Percentiles rank a stretch among this genome's conserved stretches.
phyloP scores from a whole-genome alignment of 148 eudicot genomes.

The Rhododendron molle region DNA sequence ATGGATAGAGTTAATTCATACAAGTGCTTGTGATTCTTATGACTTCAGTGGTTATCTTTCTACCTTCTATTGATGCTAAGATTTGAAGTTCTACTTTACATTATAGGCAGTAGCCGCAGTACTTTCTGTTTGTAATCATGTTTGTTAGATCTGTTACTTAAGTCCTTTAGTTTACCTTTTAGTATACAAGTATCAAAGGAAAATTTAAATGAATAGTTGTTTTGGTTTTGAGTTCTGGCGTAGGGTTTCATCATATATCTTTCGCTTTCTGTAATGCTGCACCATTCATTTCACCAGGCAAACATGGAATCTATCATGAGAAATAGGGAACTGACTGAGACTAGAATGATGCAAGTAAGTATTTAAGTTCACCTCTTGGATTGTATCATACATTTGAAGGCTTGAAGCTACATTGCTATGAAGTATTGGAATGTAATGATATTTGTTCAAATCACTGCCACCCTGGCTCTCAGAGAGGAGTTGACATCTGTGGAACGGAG shows the following conservation, averaged over 20 bases:
- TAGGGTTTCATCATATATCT: neutral
- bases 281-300: conserved; percentile 48
- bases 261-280: neutral
- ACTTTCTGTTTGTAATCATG: neutral
- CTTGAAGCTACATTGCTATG: neutral
- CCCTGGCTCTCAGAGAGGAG: conserved; percentile 89
- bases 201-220: neutral
- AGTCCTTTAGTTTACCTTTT: neutral
- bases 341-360: conserved; percentile 99
- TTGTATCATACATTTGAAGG: neutral
- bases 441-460: neutral
- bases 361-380: conserved; percentile 1
- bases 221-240: neutral
- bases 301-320: conserved; percentile 93
- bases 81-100: neutral
- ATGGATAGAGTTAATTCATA: neutral
- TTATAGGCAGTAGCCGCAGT: neutral
- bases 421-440: neutral
- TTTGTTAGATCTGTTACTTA: neutral
- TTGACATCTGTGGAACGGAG: conserved; percentile 85
- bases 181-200: neutral
- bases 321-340: conserved; percentile 90
- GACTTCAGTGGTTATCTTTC: neutral
- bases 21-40: neutral
- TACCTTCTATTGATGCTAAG: neutral